These are phyloP conservation scores for Helotiales sp. DNA, from an alignment of 2,329 filamentous ascomycete species.

Conservation along the genomic window DNA sequence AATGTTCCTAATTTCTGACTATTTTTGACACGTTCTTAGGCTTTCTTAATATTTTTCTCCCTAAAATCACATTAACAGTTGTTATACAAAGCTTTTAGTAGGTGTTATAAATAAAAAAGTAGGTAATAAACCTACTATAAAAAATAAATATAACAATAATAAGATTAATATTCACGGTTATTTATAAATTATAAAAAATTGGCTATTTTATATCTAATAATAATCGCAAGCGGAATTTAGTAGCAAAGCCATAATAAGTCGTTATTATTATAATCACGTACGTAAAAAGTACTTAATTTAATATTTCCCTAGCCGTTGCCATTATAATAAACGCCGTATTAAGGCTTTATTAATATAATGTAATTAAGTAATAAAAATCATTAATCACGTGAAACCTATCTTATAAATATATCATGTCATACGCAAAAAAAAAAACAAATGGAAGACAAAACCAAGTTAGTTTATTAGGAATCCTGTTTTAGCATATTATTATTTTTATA, in stretches of 20 bases:
- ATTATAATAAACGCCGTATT: background rate
- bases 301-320: background rate
- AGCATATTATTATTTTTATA: no score
- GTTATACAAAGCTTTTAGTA: background rate
- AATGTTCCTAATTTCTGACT: background rate
- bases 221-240: background rate
- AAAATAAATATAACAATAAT: background rate
- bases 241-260: background rate
- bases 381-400: no score
- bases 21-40: background rate
- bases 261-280: background rate
- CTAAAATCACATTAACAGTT: background rate
- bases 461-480: no score
- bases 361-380: background rate
- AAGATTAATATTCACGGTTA: background rate
- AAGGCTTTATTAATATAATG: background rate
- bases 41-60: background rate
- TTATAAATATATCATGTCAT: no score
- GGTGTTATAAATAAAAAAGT: background rate
- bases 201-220: background rate
- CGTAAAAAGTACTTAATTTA: background rate
- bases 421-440: no score
- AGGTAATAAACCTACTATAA: background rate
- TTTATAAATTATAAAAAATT: background rate
- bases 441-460: no score